Conservation (phyloP, 805 yeast species). For the Zygoascus ofunaensis region DNA sequence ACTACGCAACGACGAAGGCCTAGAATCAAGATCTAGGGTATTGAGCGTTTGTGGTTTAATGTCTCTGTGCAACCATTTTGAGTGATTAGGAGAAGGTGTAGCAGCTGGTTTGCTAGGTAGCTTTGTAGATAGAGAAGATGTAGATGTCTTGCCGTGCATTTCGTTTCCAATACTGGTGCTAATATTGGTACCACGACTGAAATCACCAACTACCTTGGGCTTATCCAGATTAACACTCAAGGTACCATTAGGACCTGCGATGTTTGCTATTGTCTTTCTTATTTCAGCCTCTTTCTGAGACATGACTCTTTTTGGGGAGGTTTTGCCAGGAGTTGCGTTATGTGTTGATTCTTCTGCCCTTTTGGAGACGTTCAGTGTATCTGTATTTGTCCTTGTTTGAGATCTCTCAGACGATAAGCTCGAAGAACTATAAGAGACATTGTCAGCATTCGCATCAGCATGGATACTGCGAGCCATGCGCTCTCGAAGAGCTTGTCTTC, state of each 20-base stretch:
- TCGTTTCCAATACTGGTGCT: too few relatives aligned
- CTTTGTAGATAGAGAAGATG: background rate
- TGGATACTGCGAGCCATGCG: slow-evolving; percentile 12
- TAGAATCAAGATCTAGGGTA: too few relatives aligned
- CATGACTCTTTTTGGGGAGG: slow-evolving; percentile 1
- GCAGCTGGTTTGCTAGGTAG: background rate
- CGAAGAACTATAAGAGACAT: background rate
- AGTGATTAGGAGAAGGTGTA: background rate
- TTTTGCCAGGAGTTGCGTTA: slow-evolving; percentile 2
- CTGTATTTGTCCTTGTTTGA: background rate
- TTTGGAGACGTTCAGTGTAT: background rate
- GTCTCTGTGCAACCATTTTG: too few relatives aligned
- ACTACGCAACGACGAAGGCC: background rate
- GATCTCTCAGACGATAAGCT: background rate
- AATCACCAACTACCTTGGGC: background rate
- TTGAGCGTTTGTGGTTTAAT: too few relatives aligned
- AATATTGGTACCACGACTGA: background rate
- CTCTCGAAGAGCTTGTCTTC: slow-evolving; percentile 22
- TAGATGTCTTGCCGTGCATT: background rate
- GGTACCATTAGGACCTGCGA: slow-evolving; percentile 3
- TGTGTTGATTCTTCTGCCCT: background rate
- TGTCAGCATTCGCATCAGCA: background rate
- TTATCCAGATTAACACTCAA: background rate
- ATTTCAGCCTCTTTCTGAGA: slow-evolving; percentile 1
- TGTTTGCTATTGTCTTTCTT: background rate